Base-by-base conservation (phyloP, 805 yeast genomes). In the Ogataea paraovalis region DNA sequence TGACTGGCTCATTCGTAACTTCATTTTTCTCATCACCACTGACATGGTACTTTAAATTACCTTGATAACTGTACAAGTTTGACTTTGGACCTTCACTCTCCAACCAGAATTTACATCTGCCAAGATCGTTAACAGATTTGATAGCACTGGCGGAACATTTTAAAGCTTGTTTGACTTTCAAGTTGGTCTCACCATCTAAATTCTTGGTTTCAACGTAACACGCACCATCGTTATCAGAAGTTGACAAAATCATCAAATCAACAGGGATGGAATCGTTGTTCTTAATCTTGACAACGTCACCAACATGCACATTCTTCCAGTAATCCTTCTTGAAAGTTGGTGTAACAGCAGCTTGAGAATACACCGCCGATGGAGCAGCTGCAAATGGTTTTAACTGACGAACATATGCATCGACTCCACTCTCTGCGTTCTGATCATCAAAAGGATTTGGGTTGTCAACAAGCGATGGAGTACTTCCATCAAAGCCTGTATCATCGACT, bases 31-130 rank as follows among this genome's bases (percentile, higher is more conserved):
- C 64, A 43, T 76, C 77, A 42, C 69, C 69, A 44, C 59, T 59
- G 20, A 60, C 66, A 45, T 60, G 60, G 46, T 75, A 79, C 54
- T 75, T 78, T 52, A 84, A 58, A 55, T 82, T 83, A 53, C 94
- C 95, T 62, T 85, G 87, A 58, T 85, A 87, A 38, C 82, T 75
- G 64, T 87, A 87, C 53, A 87, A 69, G 60, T 85, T 85, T 1
- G 90, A 77, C 64, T 86, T 89, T 14, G 95, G 95, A 7, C 90
- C 92, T 67, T 87, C 94, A 69, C 86, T 78, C 55, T 86, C 88
- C n/a, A 86, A 67, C 78, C 84, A 78, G 55, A 85, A 85, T 52
- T 73, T 74, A 44, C 79, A 68, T 57, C 73, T 71, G 6, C 75
- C 70, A 36, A 78, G 59, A 55, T 79, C 83, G 49, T 71, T 67